Evolutionary conservation across 257 asterid species (phyloP), one percentile per base, ranked within the genome.

Genomic region (Solanum tarapatanum): DNA sequence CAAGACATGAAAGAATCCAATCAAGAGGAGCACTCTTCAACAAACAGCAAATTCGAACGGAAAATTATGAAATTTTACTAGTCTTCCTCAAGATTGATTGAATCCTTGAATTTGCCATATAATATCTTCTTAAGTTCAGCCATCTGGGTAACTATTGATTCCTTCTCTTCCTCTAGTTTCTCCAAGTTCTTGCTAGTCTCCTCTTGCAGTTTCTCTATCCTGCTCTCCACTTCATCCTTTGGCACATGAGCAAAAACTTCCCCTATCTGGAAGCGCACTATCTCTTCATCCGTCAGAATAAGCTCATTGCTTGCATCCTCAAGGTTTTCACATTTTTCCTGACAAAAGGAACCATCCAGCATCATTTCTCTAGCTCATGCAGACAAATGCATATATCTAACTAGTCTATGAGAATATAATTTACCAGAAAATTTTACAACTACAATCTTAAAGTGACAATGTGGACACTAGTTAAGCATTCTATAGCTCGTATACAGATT

Each of bases 261-360:
- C 6, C 98, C 99, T 41, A 96, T 94, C 90, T 95, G 98, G 92
- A 95, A 96, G 1, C 98, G 95, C 35, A 96, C 98, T 4, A 90
- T 89, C 41, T 95, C 99, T 87, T 96, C 98, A 84, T 96, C 99
- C 0, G 98, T 94, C 28, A 95, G 96, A 88, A 96, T 96, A 89
- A 96, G 89, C 93, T 96, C 98, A 74, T 96, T 95, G 93, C 98
- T 89, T 30, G 99, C 99, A 88, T 95, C 99, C 91, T 96, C 98
- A 1, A 95, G 95, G 89, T 89, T 95, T 43, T 96, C 99, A 70
- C 92, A 92, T 60, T 94, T 88, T 93, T 96, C 98, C 98, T 96
- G 93, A 14, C 32, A 37, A 37, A 74, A 39, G 83, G 7, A 77
- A 77, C 1, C 36, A 68, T 28, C 5, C 75, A 16, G 7, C 3